phyloP scores from a whole-genome alignment of 2,329 filamentous ascomycete species.

The Ascochyta viciae-villosae region DNA sequence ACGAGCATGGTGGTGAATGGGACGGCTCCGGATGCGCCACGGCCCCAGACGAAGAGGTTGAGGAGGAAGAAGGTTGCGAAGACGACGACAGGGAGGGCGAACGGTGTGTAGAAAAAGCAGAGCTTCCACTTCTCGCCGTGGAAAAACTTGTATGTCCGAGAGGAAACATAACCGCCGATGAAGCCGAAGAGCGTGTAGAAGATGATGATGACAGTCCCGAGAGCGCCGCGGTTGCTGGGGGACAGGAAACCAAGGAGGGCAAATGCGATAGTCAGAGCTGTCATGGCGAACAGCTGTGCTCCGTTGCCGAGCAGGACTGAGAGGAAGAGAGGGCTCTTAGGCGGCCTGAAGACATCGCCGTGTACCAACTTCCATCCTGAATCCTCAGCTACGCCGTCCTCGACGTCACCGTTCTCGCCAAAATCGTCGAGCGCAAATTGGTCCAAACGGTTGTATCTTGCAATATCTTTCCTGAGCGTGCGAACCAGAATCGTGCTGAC shows the following conservation, averaged over 20 bases:
- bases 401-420: conserved; percentile 74
- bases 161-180: conserved; percentile 87
- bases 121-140: conserved; percentile 92
- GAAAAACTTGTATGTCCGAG: conserved; percentile 93
- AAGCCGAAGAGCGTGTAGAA: conserved; percentile 93
- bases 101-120: conserved; percentile 86
- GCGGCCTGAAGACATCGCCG: conserved; percentile 93
- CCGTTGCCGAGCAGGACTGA: conserved; percentile 92
- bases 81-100: conserved; percentile 84
- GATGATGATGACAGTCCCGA: conserved; percentile 91
- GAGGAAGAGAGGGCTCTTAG: conserved; percentile 80
- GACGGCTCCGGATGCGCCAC: conserved; percentile 89
- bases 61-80: conserved; percentile 91
- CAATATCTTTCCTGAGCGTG: conserved; percentile 92
- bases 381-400: conserved; percentile 95
- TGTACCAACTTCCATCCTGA: conserved; percentile 99
- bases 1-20: conserved; percentile 97
- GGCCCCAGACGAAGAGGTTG: conserved; percentile 95
- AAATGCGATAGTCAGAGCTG: conserved; percentile 89
- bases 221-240: conserved; percentile 90
- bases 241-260: conserved; percentile 94
- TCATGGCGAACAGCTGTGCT: conserved; percentile 97
- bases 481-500: conserved; percentile 91
- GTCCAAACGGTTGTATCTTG: conserved; percentile 93
- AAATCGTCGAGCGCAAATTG: conserved; percentile 90